phyloP scores from a whole-genome alignment of 805 yeast species.

The Barnettozyma salicaria region DNA sequence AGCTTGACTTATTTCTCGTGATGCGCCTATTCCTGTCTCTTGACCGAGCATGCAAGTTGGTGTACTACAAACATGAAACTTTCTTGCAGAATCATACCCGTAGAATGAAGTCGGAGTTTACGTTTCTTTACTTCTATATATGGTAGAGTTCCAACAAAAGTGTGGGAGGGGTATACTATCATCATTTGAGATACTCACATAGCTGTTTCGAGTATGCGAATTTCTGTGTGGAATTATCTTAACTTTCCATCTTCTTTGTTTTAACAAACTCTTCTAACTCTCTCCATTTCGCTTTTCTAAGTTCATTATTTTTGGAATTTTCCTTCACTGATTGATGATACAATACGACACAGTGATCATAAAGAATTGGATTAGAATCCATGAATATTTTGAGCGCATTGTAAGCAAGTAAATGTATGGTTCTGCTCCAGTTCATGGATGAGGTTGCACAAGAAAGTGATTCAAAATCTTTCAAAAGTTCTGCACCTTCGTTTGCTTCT shows the following conservation, averaged over 20 bases:
- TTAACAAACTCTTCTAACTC: constrained; percentile 57
- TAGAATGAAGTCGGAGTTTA: too few relatives aligned
- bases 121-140: too few relatives aligned
- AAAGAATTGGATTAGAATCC: constrained; percentile 84
- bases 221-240: too few relatives aligned
- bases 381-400: constrained; percentile 86
- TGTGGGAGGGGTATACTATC: too few relatives aligned
- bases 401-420: constrained; percentile 85
- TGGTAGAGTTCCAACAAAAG: too few relatives aligned
- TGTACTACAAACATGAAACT: too few relatives aligned
- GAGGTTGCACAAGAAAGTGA: constrained; percentile 20
- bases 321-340: constrained; percentile 77
- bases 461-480: constrained; percentile 15
- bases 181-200: too few relatives aligned
- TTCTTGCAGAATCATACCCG: too few relatives aligned
- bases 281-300: constrained; percentile 66
- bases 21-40: too few relatives aligned
- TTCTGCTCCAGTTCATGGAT: constrained; percentile 83
- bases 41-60: too few relatives aligned
- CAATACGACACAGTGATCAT: constrained; percentile 86
- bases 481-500: constrained; percentile 1
- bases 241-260: background rate
- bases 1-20: too few relatives aligned
- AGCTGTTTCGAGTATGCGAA: too few relatives aligned
- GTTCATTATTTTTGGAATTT: constrained; percentile 55